A percentile compares a stretch with the other conserved stretches of the same genome.
phyloP scores from a whole-genome alignment of 306 rosid species.

The Glycine soja region DNA sequence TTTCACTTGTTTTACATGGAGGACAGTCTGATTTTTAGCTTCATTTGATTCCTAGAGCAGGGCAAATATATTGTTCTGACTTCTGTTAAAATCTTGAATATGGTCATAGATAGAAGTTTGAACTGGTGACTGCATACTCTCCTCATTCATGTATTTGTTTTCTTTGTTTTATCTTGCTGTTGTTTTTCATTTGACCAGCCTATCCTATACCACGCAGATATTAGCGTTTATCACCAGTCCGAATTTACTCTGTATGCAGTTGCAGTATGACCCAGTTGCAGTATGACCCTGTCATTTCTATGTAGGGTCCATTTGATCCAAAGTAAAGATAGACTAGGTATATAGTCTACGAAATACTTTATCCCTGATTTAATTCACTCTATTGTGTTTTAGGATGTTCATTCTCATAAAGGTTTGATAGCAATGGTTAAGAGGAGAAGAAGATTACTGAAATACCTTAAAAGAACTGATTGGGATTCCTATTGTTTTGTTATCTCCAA shows the following conservation, averaged over 20 bases:
- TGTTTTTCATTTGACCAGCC: slow-evolving; percentile 12
- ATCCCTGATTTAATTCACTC: slow-evolving; percentile 39
- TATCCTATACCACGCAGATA: neutral
- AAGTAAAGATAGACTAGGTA: neutral
- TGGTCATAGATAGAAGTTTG: slow-evolving; percentile 11
- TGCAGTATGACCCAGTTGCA: neutral
- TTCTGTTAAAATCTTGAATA: neutral
- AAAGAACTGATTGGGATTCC: slow-evolving; percentile 95
- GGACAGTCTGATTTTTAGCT: slow-evolving; percentile 14
- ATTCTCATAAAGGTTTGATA: slow-evolving; percentile 83
- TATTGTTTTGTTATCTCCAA: slow-evolving; percentile 81
- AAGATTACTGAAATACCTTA: slow-evolving; percentile 80
- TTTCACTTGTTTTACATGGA: slow-evolving; percentile 11
- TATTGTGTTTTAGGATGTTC: slow-evolving; percentile 72
- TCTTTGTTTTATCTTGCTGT: slow-evolving; percentile 27
- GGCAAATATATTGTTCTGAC: slow-evolving; percentile 25
- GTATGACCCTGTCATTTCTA: slow-evolving; percentile 16
- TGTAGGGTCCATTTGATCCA: neutral
- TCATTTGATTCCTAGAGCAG: slow-evolving; percentile 11
- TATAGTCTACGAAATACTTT: neutral
- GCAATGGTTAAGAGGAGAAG: slow-evolving; percentile 92
- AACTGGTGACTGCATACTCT: neutral
- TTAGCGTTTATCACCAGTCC: neutral
- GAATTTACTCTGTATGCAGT: neutral
- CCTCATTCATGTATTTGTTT: neutral